Conservation (phyloP, 352 stramenopile genomes). For the Pythium vanterpoolii region DNA sequence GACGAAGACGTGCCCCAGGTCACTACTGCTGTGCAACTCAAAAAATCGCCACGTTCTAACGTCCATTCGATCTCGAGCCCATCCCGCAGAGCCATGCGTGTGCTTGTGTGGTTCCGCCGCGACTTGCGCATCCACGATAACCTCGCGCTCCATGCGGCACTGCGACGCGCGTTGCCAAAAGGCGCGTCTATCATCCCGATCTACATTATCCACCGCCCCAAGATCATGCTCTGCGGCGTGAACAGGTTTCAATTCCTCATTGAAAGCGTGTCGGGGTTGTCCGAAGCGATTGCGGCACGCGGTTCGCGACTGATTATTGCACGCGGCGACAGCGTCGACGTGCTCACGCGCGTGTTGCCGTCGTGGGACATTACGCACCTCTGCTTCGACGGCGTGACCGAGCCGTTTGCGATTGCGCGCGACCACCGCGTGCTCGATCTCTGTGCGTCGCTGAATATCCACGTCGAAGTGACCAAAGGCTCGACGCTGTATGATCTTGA, state of each 20-base stretch:
- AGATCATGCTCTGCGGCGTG: slow-evolving; percentile 80
- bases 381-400: slow-evolving; percentile 90
- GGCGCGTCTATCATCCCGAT: slow-evolving; percentile 70
- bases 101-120: slow-evolving; percentile 94
- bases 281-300: slow-evolving; percentile 56
- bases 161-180: slow-evolving; percentile 31
- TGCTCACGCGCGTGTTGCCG: slow-evolving; percentile 77
- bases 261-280: slow-evolving; percentile 87
- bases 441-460: slow-evolving; percentile 46
- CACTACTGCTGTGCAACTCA: slow-evolving; percentile 31
- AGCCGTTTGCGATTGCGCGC: slow-evolving; percentile 87
- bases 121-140: slow-evolving; percentile 97
- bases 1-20: slow-evolving; percentile 34
- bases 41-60: too few relatives aligned
- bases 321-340: slow-evolving; percentile 66
- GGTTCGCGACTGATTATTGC: slow-evolving; percentile 72
- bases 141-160: slow-evolving; percentile 81
- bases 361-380: slow-evolving; percentile 89
- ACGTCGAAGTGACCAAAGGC: slow-evolving; percentile 67
- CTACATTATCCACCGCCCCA: slow-evolving; percentile 87
- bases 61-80: not conserved
- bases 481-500: slow-evolving; percentile 76
- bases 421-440: slow-evolving; percentile 66
- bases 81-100: slow-evolving; percentile 30
- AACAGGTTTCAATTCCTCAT: slow-evolving; percentile 93